phyloP scores from a whole-genome alignment of 768 basidiomycete species.

The Pisolithus marmoratus region DNA sequence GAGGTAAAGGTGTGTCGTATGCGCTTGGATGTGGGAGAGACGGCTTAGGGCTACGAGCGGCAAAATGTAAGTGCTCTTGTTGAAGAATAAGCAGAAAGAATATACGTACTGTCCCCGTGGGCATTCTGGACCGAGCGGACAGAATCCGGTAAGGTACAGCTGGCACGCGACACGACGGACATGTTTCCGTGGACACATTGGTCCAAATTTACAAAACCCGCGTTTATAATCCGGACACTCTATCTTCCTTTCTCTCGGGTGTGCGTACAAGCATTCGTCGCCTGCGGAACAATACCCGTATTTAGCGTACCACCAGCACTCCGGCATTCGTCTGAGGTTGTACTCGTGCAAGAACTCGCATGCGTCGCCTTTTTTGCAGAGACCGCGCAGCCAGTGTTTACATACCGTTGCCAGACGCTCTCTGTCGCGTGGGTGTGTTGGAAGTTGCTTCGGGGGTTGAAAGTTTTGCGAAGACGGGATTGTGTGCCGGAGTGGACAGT shows the following conservation, averaged over 20 bases:
- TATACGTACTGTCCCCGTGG: slow-evolving; percentile 78
- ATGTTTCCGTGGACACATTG: slow-evolving; percentile 86
- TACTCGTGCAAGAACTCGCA: slow-evolving; percentile 99
- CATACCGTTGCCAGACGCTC: slow-evolving; percentile 89
- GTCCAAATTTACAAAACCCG: slow-evolving; percentile 91
- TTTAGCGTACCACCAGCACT: slow-evolving; percentile 99
- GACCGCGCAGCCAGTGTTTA: slow-evolving; percentile 96
- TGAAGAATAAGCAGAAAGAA: slow-evolving; percentile 2
- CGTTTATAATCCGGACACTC: slow-evolving; percentile 96
- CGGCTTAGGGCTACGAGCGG: slow-evolving; percentile 63
- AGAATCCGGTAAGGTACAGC: slow-evolving; percentile 87
- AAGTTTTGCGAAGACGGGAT: slow-evolving; percentile 85
- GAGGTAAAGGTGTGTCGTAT: slow-evolving; percentile 72
- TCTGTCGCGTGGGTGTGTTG: slow-evolving; percentile 77
- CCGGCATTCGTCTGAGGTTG: slow-evolving; percentile 95
- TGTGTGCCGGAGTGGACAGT: slow-evolving; percentile 92
- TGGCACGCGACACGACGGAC: slow-evolving; percentile 89
- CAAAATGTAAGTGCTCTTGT: slow-evolving; percentile 2
- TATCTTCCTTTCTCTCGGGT: slow-evolving; percentile 84
- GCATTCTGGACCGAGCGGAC: slow-evolving; percentile 86
- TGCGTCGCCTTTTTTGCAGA: slow-evolving; percentile 96
- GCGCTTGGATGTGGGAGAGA: slow-evolving; percentile 61
- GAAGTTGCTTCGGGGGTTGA: slow-evolving; percentile 76
- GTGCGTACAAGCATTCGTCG: slow-evolving; percentile 95
- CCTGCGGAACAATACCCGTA: slow-evolving; percentile 97